phyloP scores from a whole-genome alignment of 345 rosid species.

The Garcia nutans region DNA sequence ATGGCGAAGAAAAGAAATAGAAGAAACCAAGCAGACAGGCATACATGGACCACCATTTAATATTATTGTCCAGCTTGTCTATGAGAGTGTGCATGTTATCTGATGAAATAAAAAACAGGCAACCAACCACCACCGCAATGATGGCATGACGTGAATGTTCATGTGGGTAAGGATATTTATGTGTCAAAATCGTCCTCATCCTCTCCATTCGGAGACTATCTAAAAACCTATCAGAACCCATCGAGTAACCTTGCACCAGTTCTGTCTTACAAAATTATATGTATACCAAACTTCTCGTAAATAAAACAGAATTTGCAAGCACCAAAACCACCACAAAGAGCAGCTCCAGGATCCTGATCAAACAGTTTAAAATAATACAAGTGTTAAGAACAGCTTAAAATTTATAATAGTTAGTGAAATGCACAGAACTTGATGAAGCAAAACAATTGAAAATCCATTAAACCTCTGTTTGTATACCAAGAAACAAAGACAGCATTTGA shows the following conservation, averaged over 20 bases:
- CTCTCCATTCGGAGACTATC: conserved; percentile 78
- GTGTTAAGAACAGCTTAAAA: neutral
- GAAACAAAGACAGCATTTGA: neutral
- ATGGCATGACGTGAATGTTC: conserved; percentile 98
- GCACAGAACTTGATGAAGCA: neutral
- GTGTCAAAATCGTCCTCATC: conserved; percentile 79
- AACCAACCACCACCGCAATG: conserved; percentile 89
- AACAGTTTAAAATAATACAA: neutral
- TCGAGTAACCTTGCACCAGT: conserved; percentile 12
- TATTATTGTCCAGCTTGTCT: conserved; percentile 78
- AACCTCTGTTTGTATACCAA: neutral
- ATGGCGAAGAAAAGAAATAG: conserved; percentile 98
- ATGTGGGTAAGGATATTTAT: conserved; percentile 91
- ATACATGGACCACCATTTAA: conserved; percentile 99
- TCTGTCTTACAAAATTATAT: neutral
- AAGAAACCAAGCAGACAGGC: conserved; percentile 96
- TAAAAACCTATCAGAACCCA: conserved; percentile 61
- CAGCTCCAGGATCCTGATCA: conserved; percentile 27
- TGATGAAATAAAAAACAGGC: conserved; percentile 92
- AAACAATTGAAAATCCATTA: neutral
- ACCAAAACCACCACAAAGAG: conserved; percentile 18
- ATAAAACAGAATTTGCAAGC: conserved; percentile 9
- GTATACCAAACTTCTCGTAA: neutral
- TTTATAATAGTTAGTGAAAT: neutral
- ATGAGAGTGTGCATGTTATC: conserved; percentile 95